These are phyloP conservation scores for Umbelopsis isabellina DNA, from an alignment of 192 early-diverging fungal genomes.

Conservation along the genomic window DNA sequence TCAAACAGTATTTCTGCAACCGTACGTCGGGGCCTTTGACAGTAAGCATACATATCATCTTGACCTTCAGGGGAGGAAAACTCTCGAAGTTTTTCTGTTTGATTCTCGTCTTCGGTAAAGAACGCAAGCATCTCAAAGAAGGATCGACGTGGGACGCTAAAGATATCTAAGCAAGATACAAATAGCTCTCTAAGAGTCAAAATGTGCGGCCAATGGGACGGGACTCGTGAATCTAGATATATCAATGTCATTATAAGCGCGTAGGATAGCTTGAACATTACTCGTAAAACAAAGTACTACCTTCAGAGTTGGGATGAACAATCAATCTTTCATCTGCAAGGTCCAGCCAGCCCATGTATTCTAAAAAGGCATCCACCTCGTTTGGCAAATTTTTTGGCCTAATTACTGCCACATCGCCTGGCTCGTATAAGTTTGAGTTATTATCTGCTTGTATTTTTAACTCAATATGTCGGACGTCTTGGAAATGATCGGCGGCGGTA, in stretches of 20 bases:
- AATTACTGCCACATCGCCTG: slow-evolving; percentile 84
- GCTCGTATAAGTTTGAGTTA: slow-evolving; percentile 43
- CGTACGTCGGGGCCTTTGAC: slow-evolving; percentile 78
- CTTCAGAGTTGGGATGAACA: slow-evolving; percentile 53
- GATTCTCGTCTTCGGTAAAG: slow-evolving; percentile 70
- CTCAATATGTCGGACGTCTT: slow-evolving; percentile 88
- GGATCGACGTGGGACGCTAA: slow-evolving; percentile 81
- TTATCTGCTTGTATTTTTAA: slow-evolving; percentile 37
- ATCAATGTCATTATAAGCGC: not conserved
- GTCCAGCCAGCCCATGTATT: slow-evolving; percentile 68
- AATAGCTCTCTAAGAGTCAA: slow-evolving; percentile 81
- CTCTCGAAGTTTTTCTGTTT: slow-evolving; percentile 82
- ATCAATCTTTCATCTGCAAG: slow-evolving; percentile 65
- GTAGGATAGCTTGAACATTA: not conserved
- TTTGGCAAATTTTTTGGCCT: slow-evolving; percentile 69
- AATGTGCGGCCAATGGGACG: slow-evolving; percentile 49
- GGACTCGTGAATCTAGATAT: slow-evolving; percentile 48
- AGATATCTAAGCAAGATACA: slow-evolving; percentile 79
- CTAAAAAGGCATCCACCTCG: slow-evolving; percentile 75
- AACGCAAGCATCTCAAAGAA: slow-evolving; percentile 89
- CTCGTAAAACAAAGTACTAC: slow-evolving; percentile 18
- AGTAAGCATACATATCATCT: slow-evolving; percentile 90
- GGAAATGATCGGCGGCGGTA: slow-evolving; percentile 80
- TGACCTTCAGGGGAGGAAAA: slow-evolving; percentile 79
- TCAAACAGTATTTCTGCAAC: slow-evolving; percentile 84